Evolutionary conservation across 2,329 filamentous ascomycete genomes (phyloP).

Genomic region (Corynespora cassiicola): DNA sequence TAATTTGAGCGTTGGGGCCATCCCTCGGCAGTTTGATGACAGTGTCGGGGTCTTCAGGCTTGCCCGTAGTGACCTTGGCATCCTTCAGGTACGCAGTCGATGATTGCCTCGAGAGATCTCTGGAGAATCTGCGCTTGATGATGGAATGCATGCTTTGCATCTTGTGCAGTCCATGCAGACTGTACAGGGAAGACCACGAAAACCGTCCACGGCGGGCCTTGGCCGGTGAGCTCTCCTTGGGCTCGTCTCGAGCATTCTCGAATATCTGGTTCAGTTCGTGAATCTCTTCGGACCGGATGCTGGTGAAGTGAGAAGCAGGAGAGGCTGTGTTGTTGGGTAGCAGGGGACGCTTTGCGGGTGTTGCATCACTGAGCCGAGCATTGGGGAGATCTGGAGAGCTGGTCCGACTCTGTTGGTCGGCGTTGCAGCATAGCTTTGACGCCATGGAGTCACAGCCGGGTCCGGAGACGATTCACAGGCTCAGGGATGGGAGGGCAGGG

Average conservation of each 20-base stretch:
- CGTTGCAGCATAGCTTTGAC: slow-evolving; percentile 40
- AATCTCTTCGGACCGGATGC: slow-evolving; percentile 36
- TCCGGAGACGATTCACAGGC: no score
- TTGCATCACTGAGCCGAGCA: slow-evolving; percentile 32
- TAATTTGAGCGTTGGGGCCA: slow-evolving; percentile 29
- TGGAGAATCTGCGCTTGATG: slow-evolving; percentile 39
- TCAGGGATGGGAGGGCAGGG: no score
- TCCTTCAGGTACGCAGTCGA: slow-evolving; percentile 9
- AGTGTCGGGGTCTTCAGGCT: slow-evolving; percentile 19
- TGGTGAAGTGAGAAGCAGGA: slow-evolving; percentile 35
- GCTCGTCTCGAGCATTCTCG: slow-evolving; percentile 27
- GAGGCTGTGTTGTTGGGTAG: slow-evolving; percentile 24
- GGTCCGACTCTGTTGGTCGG: slow-evolving; percentile 32
- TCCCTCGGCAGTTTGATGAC: slow-evolving; percentile 28
- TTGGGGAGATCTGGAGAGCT: slow-evolving; percentile 43
- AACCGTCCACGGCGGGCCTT: slow-evolving; percentile 26
- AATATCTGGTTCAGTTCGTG: slow-evolving; percentile 43
- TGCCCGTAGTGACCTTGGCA: slow-evolving; percentile 12
- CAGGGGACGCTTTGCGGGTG: slow-evolving; percentile 32
- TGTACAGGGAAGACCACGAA: slow-evolving; percentile 35
- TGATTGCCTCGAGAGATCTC: slow-evolving; percentile 25
- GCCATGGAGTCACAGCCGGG: no score
- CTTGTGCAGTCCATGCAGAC: slow-evolving; percentile 40
- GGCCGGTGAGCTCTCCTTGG: slow-evolving; percentile 16
- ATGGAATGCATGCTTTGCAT: slow-evolving; percentile 43